Conservation (phyloP, 2,329 filamentous ascomycete genomes). For the Coleophoma crateriformis region DNA sequence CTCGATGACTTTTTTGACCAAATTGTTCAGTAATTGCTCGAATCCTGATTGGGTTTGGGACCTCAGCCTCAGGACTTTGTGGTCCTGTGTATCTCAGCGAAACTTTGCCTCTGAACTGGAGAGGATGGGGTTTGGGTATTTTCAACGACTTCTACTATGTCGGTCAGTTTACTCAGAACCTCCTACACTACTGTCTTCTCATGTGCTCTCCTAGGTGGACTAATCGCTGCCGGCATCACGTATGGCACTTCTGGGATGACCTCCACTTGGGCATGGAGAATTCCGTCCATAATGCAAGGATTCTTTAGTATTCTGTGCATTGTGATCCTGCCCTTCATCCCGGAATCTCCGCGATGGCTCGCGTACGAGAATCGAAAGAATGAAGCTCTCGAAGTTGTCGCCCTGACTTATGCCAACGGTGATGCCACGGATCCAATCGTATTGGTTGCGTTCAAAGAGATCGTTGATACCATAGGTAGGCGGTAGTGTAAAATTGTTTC, state of each 20-base stretch:
- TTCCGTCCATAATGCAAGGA: constrained; percentile 25
- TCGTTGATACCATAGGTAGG: background rate
- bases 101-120: constrained; percentile 37
- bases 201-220: constrained; percentile 21
- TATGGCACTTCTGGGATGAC: constrained; percentile 26
- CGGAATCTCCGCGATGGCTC: constrained; percentile 43
- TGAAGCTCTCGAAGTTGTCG: constrained; percentile 35
- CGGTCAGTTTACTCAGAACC: background rate
- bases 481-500: background rate
- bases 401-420: constrained; percentile 38
- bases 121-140: constrained; percentile 36
- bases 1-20: background rate
- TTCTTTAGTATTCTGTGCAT: constrained; percentile 5
- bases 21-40: constrained; percentile 1
- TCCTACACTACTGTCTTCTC: too few relatives aligned
- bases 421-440: constrained; percentile 24
- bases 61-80: constrained; percentile 25
- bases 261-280: constrained; percentile 25
- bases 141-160: constrained; percentile 30
- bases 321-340: constrained; percentile 35
- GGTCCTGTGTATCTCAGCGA: constrained; percentile 44
- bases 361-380: constrained; percentile 32
- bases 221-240: constrained; percentile 26
- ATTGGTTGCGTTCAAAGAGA: background rate
- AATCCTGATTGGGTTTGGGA: constrained; percentile 6